Conservation (phyloP, 2,329 filamentous ascomycete species). For the Fusarium sp. region DNA sequence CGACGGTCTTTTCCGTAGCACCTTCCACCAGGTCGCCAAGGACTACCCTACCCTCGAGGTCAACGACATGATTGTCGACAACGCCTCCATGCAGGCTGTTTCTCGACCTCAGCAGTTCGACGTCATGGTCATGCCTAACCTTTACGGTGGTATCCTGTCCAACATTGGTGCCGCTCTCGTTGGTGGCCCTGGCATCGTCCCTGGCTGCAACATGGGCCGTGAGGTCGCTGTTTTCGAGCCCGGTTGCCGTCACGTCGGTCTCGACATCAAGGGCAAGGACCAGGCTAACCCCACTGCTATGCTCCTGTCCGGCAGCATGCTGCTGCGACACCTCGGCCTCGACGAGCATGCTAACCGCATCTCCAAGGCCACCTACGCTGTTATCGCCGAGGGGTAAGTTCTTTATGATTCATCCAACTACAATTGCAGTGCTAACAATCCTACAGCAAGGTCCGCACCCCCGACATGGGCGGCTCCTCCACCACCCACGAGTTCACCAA, state of each 20-base stretch:
- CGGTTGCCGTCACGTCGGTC: slow-evolving; percentile 97
- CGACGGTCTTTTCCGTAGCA: slow-evolving; percentile 98
- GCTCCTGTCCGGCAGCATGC: slow-evolving; percentile 95
- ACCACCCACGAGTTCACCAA: slow-evolving; percentile 95
- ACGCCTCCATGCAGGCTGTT: slow-evolving; percentile 99
- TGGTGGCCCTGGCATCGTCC: slow-evolving; percentile 95
- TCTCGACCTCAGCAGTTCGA: slow-evolving; percentile 97
- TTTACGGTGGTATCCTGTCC: slow-evolving; percentile 98
- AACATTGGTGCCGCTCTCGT: slow-evolving; percentile 98
- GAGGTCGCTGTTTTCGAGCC: slow-evolving; percentile 99
- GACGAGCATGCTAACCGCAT: slow-evolving; percentile 99
- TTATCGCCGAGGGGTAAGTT: slow-evolving; percentile 88
- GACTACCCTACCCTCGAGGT: slow-evolving; percentile 95
- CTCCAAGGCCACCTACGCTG: slow-evolving; percentile 81
- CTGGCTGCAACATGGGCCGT: slow-evolving; percentile 99
- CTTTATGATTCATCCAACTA: not conserved
- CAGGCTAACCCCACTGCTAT: slow-evolving; percentile 98
- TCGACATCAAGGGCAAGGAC: slow-evolving; percentile 99
- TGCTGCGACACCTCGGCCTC: slow-evolving; percentile 94
- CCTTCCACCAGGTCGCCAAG: slow-evolving; percentile 91
- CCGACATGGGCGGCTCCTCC: slow-evolving; percentile 92
- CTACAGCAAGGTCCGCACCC: slow-evolving; percentile 81
- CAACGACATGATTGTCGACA: slow-evolving; percentile 99
- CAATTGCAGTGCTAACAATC: slow-evolving; percentile 51
- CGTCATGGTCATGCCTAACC: slow-evolving; percentile 99